Conservation (phyloP, 129 eudicot genomes). For the Escallonia rubra region DNA sequence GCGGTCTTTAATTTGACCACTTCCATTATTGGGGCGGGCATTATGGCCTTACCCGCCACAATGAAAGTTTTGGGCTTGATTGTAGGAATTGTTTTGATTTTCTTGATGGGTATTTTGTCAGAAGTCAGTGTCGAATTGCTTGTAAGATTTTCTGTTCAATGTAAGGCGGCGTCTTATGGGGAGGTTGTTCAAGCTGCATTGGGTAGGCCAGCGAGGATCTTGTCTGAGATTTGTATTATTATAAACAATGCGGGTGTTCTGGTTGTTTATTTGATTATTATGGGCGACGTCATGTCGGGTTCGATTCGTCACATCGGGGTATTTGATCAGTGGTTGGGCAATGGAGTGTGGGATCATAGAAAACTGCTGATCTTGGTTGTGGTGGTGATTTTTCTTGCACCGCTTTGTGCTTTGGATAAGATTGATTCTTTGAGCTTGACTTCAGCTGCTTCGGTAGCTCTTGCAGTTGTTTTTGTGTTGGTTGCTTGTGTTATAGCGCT, state of each 20-base stretch:
- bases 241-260: constrained; percentile 77
- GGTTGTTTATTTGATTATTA: constrained; percentile 80
- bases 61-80: constrained; percentile 86
- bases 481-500: constrained; percentile 59
- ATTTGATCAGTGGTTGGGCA: constrained; percentile 85
- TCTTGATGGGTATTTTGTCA: constrained; percentile 74
- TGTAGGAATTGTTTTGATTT: constrained; percentile 55
- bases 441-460: constrained; percentile 92
- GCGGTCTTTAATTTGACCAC: constrained; percentile 95
- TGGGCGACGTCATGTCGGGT: constrained; percentile 93
- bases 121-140: constrained; percentile 82
- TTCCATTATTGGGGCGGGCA: constrained; percentile 91
- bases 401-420: constrained; percentile 67
- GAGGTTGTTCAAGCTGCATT: constrained; percentile 90
- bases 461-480: constrained; percentile 77
- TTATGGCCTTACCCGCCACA: constrained; percentile 96
- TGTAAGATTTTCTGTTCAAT: constrained; percentile 71
- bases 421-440: constrained; percentile 80
- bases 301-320: constrained; percentile 77
- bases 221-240: constrained; percentile 84
- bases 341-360: constrained; percentile 94
- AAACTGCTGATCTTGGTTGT: constrained; percentile 64
- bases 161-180: constrained; percentile 73
- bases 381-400: constrained; percentile 63
- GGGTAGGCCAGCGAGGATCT: constrained; percentile 60